These are phyloP conservation scores for Pseudocercospora crystallina DNA, from an alignment of 2,329 filamentous ascomycete species.

Conservation along the genomic window DNA sequence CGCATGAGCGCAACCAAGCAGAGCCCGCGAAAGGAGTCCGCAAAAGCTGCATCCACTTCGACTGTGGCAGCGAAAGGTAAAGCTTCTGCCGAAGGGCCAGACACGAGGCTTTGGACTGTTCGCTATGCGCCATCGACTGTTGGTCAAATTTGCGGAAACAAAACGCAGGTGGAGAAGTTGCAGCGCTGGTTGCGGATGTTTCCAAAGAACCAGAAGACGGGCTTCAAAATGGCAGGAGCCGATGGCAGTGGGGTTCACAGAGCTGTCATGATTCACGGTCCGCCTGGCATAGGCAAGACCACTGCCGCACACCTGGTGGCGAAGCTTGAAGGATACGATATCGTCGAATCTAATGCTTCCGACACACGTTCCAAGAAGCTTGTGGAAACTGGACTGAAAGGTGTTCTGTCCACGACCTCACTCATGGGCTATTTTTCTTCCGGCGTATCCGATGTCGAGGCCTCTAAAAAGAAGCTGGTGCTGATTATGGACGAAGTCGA, in stretches of 20 bases:
- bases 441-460: slow-evolving; percentile 76
- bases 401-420: slow-evolving; percentile 91
- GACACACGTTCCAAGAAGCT: slow-evolving; percentile 95
- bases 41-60: slow-evolving; percentile 41
- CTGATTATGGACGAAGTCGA: slow-evolving; percentile 99
- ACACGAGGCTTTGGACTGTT: slow-evolving; percentile 80
- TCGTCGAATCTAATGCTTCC: slow-evolving; percentile 93
- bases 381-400: slow-evolving; percentile 82
- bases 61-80: slow-evolving; percentile 36
- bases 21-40: slow-evolving; percentile 36
- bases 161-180: slow-evolving; percentile 82
- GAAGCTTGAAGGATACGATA: slow-evolving; percentile 87
- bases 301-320: slow-evolving; percentile 94
- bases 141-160: slow-evolving; percentile 93
- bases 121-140: slow-evolving; percentile 89
- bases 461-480: slow-evolving; percentile 85
- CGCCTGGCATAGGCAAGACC: slow-evolving; percentile 95
- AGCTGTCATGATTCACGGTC: slow-evolving; percentile 92
- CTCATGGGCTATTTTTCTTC: slow-evolving; percentile 84
- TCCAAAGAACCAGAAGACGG: slow-evolving; percentile 71
- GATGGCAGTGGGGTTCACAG: slow-evolving; percentile 82
- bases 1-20: slow-evolving; percentile 45
- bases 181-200: slow-evolving; percentile 84
- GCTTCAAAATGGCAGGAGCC: slow-evolving; percentile 78
- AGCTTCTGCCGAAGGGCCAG: slow-evolving; percentile 42